phyloP scores from a whole-genome alignment of 306 rosid genomes.

The Casuarina cunninghamiana region DNA sequence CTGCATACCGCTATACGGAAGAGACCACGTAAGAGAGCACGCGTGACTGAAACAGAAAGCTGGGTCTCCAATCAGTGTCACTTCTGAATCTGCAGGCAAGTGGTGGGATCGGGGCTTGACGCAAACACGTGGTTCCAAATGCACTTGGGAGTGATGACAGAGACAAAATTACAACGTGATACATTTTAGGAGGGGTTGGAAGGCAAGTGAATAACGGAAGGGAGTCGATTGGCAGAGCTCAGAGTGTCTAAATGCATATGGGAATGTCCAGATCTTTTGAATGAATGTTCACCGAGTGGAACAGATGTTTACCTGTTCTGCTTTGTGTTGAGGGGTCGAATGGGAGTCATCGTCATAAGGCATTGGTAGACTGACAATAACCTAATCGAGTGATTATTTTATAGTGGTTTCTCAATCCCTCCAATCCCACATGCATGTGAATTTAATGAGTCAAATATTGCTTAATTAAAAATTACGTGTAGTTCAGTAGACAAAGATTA shows the following conservation, averaged over 20 bases:
- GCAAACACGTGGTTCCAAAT: background rate
- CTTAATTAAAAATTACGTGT: background rate
- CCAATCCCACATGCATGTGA: background rate
- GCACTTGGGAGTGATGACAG: background rate
- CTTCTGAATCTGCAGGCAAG: background rate
- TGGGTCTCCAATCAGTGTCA: background rate
- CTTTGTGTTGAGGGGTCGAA: background rate
- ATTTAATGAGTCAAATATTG: background rate
- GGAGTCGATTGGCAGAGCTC: background rate
- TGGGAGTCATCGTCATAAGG: background rate
- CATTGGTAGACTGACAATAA: background rate
- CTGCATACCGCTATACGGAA: background rate
- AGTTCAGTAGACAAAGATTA: background rate
- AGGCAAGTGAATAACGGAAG: background rate
- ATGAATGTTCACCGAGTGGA: background rate
- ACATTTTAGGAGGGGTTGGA: background rate
- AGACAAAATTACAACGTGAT: background rate
- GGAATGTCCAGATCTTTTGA: background rate
- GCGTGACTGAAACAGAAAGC: background rate
- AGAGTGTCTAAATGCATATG: background rate
- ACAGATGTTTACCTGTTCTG: background rate
- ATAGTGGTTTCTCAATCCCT: background rate
- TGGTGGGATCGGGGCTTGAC: background rate
- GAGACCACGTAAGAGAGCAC: background rate
- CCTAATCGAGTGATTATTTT: background rate